Percentiles rank a stretch among this genome's conserved stretches.
phyloP scores from a whole-genome alignment of 495 filamentous ascomycete genomes.

The Staphylotrichum longicolle region DNA sequence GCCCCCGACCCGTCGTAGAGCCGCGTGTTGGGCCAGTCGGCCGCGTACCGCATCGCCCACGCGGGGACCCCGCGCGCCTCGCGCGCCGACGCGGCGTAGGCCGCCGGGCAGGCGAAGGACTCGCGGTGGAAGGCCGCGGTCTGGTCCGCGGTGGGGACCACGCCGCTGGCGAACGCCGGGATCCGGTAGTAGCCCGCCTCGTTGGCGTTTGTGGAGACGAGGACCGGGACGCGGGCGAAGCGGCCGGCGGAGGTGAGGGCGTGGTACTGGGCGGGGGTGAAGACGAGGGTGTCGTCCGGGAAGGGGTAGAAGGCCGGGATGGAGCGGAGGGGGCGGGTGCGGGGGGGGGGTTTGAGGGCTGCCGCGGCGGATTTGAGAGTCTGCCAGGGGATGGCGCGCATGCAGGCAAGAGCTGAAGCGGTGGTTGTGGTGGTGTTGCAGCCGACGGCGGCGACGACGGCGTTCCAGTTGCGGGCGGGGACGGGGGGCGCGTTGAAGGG shows the following conservation, averaged over 20 bases:
- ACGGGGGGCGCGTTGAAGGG: slow-evolving; percentile 38
- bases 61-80: slow-evolving; percentile 31
- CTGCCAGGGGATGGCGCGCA: slow-evolving; percentile 38
- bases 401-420: slow-evolving; percentile 38
- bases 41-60: slow-evolving; percentile 37
- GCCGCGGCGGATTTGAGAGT: slow-evolving; percentile 30
- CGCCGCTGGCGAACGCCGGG: slow-evolving; percentile 11
- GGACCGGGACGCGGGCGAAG: slow-evolving; percentile 16
- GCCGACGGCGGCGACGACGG: slow-evolving; percentile 31
- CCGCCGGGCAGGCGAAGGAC: slow-evolving; percentile 27
- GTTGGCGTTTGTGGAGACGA: slow-evolving; percentile 16
- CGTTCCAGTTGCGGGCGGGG: slow-evolving; percentile 34
- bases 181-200: slow-evolving; percentile 23
- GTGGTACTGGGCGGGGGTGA: slow-evolving; percentile 39
- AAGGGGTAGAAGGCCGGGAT: slow-evolving; percentile 32
- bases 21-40: slow-evolving; percentile 45
- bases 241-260: slow-evolving; percentile 1
- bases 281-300: slow-evolving; percentile 33
- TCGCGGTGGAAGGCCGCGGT: slow-evolving; percentile 20
- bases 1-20: slow-evolving; percentile 40
- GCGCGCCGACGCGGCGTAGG: slow-evolving; percentile 14
- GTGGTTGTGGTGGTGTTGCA: slow-evolving; percentile 48
- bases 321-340: slow-evolving; percentile 28
- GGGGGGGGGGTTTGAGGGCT: slow-evolving; percentile 35
- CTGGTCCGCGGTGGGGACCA: slow-evolving; percentile 13